Base-by-base conservation (phyloP, 345 rosid genomes). In the Eutrema yunnanense region DNA sequence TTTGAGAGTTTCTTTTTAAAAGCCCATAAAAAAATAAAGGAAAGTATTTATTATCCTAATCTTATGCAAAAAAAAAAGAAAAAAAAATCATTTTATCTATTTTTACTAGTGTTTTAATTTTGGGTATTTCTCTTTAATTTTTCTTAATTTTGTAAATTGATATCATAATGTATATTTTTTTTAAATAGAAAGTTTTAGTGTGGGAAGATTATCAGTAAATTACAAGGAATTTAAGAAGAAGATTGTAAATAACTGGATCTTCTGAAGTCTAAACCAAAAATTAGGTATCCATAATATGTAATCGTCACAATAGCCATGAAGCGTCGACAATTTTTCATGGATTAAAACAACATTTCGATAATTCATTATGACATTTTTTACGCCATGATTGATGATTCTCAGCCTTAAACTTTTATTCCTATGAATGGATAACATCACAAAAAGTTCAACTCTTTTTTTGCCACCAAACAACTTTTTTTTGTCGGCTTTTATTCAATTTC, bases 401-500 rank as follows among this genome's bases (percentile, higher is more conserved):
- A 48, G 52, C 78, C 78, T 48, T 65, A 65, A 65, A 73, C 78
- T 57, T 73, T 12, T n/a, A 73, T 57, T 47, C 19, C 8, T 30
- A 14, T 1, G 54, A 16, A 38, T 47, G 72, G 78, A 73, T 73
- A 65, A 36, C 43, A 63, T 26, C 56, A 54, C 9, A 59, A 42
- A 41, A 72, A 12, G 44, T 49, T 54, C 19, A 64, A 55, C 40
- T 44, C 65, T 36, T 54, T 63, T n/a, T 26, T 54, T 44, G 9
- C 71, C 58, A 73, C 72, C 72, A 27, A 62, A 12, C 47, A 44
- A n/a, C 6, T 0, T 40, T 52, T 72, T 53, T 16, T 16, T 16
- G 48, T 53, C 63, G 3, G 6, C 29, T 42, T 72, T 64, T 6
- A 47, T 47, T 43, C 40, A 43, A 42, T 41, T 49, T 71, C 7